These are phyloP conservation scores for Anacardium occidentale DNA, from an alignment of 345 rosid species.

Conservation along the genomic window DNA sequence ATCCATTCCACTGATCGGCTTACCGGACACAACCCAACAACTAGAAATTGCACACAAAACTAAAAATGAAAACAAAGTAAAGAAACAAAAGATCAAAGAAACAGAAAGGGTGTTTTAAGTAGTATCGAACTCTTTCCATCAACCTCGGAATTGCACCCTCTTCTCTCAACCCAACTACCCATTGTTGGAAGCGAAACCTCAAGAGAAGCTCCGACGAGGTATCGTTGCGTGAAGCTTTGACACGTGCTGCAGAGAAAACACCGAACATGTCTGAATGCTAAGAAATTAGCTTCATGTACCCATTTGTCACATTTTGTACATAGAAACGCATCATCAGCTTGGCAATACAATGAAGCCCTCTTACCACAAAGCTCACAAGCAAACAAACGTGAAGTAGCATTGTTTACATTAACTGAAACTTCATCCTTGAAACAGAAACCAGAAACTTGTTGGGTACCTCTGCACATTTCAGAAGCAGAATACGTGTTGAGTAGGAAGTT, in stretches of 20 bases:
- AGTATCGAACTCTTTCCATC: slow-evolving; percentile 23
- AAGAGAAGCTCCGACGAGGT: slow-evolving; percentile 48
- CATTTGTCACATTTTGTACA: slow-evolving; percentile 65
- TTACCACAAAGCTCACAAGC: slow-evolving; percentile 66
- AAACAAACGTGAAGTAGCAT: slow-evolving; percentile 16
- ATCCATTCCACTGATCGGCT: background rate
- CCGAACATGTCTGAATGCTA: slow-evolving; percentile 73
- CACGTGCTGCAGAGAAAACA: slow-evolving; percentile 67
- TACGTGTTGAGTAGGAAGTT: background rate
- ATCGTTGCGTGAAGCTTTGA: slow-evolving; percentile 56
- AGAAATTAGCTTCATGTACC: slow-evolving; percentile 82
- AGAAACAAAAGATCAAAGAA: slow-evolving; percentile 45
- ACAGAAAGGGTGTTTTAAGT: slow-evolving; percentile 47
- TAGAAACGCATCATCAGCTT: slow-evolving; percentile 74
- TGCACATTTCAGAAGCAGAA: slow-evolving; percentile 45
- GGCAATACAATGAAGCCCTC: slow-evolving; percentile 63
- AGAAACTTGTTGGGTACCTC: slow-evolving; percentile 37
- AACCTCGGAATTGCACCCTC: slow-evolving; percentile 26
- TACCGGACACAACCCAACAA: background rate
- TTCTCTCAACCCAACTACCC: slow-evolving; percentile 23
- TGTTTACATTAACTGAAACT: slow-evolving; percentile 8
- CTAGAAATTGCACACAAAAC: slow-evolving; percentile 7
- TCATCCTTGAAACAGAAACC: slow-evolving; percentile 17
- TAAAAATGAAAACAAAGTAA: background rate
- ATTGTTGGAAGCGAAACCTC: slow-evolving; percentile 42